Evolutionary conservation across 345 rosid genomes (phyloP).

Genomic region (Aquilaria sinensis): DNA sequence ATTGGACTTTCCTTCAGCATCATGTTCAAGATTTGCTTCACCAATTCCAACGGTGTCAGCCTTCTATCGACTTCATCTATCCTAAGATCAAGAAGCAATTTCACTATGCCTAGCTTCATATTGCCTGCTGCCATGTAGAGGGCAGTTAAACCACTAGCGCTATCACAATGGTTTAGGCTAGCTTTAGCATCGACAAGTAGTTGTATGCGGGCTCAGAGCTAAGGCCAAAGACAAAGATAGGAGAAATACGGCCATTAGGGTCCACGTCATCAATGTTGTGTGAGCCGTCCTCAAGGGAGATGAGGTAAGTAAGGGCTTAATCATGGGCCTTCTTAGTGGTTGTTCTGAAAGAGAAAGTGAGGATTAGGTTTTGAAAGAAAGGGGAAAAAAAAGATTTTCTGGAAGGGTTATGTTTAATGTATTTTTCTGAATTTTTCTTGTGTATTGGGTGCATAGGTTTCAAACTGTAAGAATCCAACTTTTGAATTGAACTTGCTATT

Average conservation of each 20-base stretch:
- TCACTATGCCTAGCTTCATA: conserved; percentile 58
- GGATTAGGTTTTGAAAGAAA: no score
- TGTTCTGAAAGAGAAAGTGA: conserved; percentile 22
- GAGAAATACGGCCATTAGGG: conserved; percentile 71
- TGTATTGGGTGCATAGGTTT: no score
- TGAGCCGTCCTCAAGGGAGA: conserved; percentile 39
- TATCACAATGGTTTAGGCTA: conserved; percentile 51
- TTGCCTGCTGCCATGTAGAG: conserved; percentile 94
- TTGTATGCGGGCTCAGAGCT: conserved; percentile 69
- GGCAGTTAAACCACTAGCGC: conserved; percentile 67
- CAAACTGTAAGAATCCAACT: no score
- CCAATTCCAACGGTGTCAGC: conserved; percentile 58
- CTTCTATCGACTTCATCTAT: conserved; percentile 73
- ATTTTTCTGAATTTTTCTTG: no score
- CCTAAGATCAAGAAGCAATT: conserved; percentile 49
- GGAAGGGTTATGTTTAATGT: no score
- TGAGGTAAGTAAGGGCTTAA: conserved; percentile 35
- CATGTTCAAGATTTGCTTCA: conserved; percentile 54
- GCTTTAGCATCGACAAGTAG: conserved; percentile 71
- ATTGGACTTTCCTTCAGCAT: conserved; percentile 80
- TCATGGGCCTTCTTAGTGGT: conserved; percentile 89
- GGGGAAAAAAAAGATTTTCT: no score
- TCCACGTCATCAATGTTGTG: conserved; percentile 81
- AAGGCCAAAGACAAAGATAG: conserved; percentile 71
- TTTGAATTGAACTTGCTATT: no score